Evolutionary conservation across 352 stramenopile genomes (phyloP).

Genomic region (Plasmopara halstedii): DNA sequence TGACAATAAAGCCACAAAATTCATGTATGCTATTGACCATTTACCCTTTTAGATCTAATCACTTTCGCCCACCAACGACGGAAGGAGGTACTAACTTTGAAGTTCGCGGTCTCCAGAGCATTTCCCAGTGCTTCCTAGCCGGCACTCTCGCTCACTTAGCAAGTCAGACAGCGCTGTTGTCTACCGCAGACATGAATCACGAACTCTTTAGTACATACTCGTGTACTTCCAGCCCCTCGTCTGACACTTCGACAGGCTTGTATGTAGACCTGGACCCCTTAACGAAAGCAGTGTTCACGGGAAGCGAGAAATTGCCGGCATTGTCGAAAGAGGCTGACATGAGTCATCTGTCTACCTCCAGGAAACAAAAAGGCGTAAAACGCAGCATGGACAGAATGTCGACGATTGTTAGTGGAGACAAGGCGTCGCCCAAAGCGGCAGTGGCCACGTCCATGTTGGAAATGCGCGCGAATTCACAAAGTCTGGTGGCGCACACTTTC

Average conservation of each 20-base stretch:
- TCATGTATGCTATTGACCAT: too few relatives aligned
- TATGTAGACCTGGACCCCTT: constrained; percentile 47
- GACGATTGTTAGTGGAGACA: not conserved
- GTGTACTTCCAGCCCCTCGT: not conserved
- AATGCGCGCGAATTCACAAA: not conserved
- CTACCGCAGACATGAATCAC: constrained; percentile 32
- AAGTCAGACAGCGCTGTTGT: constrained; percentile 8
- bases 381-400: not conserved
- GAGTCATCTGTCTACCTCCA: not conserved
- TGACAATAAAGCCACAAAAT: too few relatives aligned
- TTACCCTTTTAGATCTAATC: too few relatives aligned
- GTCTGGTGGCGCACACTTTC: not conserved
- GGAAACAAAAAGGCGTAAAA: too few relatives aligned
- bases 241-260: constrained; percentile 2
- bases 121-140: too few relatives aligned
- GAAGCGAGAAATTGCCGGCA: not conserved
- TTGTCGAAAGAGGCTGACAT: not conserved
- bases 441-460: not conserved
- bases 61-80: too few relatives aligned
- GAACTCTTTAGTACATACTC: constrained; percentile 44
- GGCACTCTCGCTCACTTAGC: too few relatives aligned
- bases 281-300: constrained; percentile 2
- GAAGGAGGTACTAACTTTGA: too few relatives aligned
- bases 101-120: too few relatives aligned
- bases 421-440: not conserved